These are phyloP conservation scores for Penicillium sp. DNA, from an alignment of 2,329 filamentous ascomycete genomes.

Conservation along the genomic window DNA sequence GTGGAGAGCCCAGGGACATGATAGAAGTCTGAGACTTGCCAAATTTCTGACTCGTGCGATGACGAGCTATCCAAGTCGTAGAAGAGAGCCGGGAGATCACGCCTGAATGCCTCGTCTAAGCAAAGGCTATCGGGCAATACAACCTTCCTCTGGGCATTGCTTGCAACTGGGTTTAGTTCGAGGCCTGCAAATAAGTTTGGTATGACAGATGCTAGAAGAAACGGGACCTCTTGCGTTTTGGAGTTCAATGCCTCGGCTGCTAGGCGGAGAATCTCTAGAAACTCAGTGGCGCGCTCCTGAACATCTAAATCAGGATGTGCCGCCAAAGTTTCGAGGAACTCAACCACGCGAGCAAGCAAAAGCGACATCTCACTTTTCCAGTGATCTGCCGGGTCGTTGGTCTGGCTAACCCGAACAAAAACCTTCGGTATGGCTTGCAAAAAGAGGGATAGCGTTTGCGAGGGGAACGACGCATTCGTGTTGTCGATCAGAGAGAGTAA, in stretches of 20 bases:
- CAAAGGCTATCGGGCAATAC: constrained; percentile 72
- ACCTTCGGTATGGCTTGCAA: constrained; percentile 84
- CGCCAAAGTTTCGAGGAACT: constrained; percentile 74
- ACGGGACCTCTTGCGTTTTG: constrained; percentile 59
- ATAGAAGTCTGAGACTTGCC: constrained; percentile 36
- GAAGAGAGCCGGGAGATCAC: constrained; percentile 65
- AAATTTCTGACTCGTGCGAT: constrained; percentile 3
- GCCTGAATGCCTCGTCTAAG: constrained; percentile 76
- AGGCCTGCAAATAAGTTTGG: constrained; percentile 80
- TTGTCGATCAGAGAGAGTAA: constrained; percentile 71
- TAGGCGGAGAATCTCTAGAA: constrained; percentile 81
- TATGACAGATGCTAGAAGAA: constrained; percentile 85
- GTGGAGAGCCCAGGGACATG: constrained; percentile 29
- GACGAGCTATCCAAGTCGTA: constrained; percentile 51
- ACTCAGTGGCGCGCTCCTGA: constrained; percentile 90
- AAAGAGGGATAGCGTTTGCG: constrained; percentile 70
- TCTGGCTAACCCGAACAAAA: constrained; percentile 67
- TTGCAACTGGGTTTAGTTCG: constrained; percentile 87
- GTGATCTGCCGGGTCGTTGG: constrained; percentile 64
- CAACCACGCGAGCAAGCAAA: constrained; percentile 74
- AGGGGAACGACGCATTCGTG: constrained; percentile 54
- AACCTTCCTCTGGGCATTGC: constrained; percentile 78
- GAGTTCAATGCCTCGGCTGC: constrained; percentile 67
- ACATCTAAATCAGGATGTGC: constrained; percentile 86
- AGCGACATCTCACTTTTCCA: constrained; percentile 72